phyloP scores from a whole-genome alignment of 257 asterid species.

The Anisodus acutangulus region DNA sequence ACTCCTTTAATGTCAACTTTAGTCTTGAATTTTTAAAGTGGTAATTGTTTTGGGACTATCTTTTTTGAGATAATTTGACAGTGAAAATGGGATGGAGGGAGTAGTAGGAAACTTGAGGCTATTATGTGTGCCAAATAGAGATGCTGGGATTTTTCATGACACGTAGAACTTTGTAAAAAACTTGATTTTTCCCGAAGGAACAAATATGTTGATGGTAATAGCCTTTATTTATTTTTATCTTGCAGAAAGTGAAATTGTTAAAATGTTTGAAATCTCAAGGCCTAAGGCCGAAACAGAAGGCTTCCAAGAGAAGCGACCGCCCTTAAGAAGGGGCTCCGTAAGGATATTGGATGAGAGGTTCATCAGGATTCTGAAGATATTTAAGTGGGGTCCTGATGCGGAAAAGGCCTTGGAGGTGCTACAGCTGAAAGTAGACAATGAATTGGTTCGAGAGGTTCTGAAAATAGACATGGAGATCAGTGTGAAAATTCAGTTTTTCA shows the following conservation, averaged over 20 bases:
- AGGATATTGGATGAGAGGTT: constrained; percentile 86
- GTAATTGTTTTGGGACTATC: too few relatives aligned
- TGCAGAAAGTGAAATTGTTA: constrained; percentile 84
- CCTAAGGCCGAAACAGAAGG: constrained; percentile 53
- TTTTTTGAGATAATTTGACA: too few relatives aligned
- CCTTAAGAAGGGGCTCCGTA: constrained; percentile 32
- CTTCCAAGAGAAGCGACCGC: constrained; percentile 39
- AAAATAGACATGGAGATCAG: constrained; percentile 75
- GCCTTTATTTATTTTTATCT: constrained; percentile 19
- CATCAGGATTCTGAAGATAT: constrained; percentile 81
- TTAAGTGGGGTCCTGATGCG: constrained; percentile 95
- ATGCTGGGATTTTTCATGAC: not conserved
- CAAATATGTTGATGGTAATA: constrained; percentile 22
- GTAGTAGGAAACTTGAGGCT: not conserved
- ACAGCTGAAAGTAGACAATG: constrained; percentile 67
- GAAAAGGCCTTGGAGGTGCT: constrained; percentile 89
- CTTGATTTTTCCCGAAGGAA: not conserved
- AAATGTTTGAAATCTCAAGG: constrained; percentile 66
- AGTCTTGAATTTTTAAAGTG: too few relatives aligned
- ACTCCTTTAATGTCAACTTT: too few relatives aligned
- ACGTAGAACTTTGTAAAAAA: not conserved
- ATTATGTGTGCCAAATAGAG: constrained; percentile 1
- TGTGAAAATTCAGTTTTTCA: constrained; percentile 79
- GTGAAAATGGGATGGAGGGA: too few relatives aligned
- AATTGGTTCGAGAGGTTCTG: constrained; percentile 78